Percentiles rank a stretch among this genome's conserved stretches.
phyloP scores from a whole-genome alignment of 1,139 yeast genomes.

The Entelexis sorbosivorans region DNA sequence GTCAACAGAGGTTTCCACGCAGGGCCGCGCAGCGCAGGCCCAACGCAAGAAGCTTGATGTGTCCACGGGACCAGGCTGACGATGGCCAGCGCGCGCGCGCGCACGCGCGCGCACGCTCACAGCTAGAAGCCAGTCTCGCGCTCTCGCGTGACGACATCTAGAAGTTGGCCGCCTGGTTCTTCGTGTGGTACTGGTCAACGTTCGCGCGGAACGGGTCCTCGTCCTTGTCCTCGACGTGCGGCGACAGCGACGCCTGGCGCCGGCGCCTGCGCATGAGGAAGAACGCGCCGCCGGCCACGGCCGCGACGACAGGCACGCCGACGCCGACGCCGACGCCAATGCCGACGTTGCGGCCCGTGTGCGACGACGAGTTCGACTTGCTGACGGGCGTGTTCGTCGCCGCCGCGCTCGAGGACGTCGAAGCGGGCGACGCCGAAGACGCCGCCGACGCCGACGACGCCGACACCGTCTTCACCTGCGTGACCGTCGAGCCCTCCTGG shows the following conservation, averaged over 20 bases:
- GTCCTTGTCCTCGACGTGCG: constrained; percentile 22
- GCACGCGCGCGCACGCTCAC: not conserved
- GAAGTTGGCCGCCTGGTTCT: constrained; percentile 32
- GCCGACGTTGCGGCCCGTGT: constrained; percentile 24
- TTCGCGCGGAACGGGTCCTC: constrained; percentile 32
- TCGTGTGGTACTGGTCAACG: constrained; percentile 32
- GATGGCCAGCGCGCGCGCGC: not conserved
- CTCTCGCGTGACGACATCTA: not conserved
- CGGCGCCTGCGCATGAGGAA: constrained; percentile 20
- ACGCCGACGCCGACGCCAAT: constrained; percentile 28
- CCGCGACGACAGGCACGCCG: constrained; percentile 26
- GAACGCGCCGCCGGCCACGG: constrained; percentile 19
- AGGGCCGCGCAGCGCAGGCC: no score
- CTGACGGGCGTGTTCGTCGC: not conserved
- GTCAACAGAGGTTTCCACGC: no score
- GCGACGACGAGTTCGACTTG: constrained; percentile 1
- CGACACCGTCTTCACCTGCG: constrained; percentile 15
- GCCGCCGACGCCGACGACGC: constrained; percentile 10
- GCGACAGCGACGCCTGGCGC: constrained; percentile 10
- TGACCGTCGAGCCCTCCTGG: constrained; percentile 19
- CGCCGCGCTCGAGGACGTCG: constrained; percentile 8
- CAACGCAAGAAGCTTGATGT: no score
- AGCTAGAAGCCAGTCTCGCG: not conserved
- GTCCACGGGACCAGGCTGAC: no score
- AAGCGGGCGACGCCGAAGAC: constrained; percentile 7